phyloP scores from a whole-genome alignment of 805 yeast genomes.

The Teunomyces gatunensis region DNA sequence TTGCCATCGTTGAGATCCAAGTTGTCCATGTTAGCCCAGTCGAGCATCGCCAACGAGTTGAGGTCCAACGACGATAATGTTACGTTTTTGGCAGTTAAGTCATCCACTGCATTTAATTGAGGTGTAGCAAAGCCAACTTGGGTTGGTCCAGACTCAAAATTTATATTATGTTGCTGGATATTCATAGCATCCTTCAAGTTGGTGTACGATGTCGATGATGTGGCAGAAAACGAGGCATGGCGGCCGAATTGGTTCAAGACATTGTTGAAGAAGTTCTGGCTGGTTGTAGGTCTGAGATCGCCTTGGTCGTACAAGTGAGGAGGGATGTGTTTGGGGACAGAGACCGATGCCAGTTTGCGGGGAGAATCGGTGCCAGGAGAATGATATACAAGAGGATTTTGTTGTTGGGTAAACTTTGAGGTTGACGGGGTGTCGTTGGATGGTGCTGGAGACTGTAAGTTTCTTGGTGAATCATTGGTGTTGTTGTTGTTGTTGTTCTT shows the following conservation, averaged over 20 bases:
- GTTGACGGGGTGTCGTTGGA: constrained; percentile 5
- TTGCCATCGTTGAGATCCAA: constrained; percentile 19
- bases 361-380: constrained; percentile 1
- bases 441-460: constrained; percentile 6
- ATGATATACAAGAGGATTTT: constrained; percentile 1
- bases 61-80: constrained; percentile 36
- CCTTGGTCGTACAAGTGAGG: constrained; percentile 1
- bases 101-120: constrained; percentile 54
- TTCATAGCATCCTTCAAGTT: constrained; percentile 43
- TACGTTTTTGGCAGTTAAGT: constrained; percentile 30
- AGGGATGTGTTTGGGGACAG: constrained; percentile 6
- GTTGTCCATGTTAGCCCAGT: constrained; percentile 28
- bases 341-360: constrained; percentile 1
- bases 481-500: constrained; percentile 9
- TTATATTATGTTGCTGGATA: constrained; percentile 27
- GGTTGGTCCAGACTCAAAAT: constrained; percentile 49
- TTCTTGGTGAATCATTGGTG: constrained; percentile 21
- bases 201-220: constrained; percentile 58
- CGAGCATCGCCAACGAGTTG: constrained; percentile 28
- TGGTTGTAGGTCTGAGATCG: background rate
- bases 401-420: constrained; percentile 11
- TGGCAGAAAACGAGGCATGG: constrained; percentile 65
- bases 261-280: constrained; percentile 1
- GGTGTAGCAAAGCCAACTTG: constrained; percentile 85
- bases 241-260: constrained; percentile 18